phyloP scores from a whole-genome alignment of 345 rosid genomes.

The Citrus sp. region DNA sequence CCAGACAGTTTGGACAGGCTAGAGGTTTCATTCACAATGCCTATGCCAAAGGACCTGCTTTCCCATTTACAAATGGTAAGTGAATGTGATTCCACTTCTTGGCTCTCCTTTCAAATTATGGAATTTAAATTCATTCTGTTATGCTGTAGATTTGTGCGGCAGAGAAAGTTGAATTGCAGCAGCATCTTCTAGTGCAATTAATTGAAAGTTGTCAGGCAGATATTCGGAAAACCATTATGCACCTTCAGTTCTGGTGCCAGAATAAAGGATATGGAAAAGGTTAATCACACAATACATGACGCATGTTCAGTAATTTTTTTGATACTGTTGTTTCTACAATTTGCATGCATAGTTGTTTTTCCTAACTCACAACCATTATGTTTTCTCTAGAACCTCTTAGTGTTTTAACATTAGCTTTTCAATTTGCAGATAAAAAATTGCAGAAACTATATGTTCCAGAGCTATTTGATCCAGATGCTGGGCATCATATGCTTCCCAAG shows the following conservation, averaged over 20 bases:
- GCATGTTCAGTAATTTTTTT: background rate
- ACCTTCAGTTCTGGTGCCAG: slow-evolving; percentile 92
- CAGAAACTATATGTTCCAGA: slow-evolving; percentile 20
- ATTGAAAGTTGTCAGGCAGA: slow-evolving; percentile 55
- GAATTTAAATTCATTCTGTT: slow-evolving; percentile 14
- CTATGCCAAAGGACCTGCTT: slow-evolving; percentile 57
- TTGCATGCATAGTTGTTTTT: background rate
- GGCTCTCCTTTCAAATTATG: slow-evolving; percentile 7
- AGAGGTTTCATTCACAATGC: slow-evolving; percentile 53
- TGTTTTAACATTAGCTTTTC: slow-evolving; percentile 7
- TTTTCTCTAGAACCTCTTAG: background rate
- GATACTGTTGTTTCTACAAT: background rate
- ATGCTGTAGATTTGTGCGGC: slow-evolving; percentile 65
- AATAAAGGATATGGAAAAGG: slow-evolving; percentile 55
- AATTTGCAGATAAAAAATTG: slow-evolving; percentile 38
- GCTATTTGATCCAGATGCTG: slow-evolving; percentile 57
- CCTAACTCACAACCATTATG: background rate
- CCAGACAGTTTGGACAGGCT: slow-evolving; percentile 70
- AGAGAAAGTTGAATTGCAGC: slow-evolving; percentile 56
- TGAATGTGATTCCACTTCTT: slow-evolving; percentile 17
- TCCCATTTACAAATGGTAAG: slow-evolving; percentile 47
- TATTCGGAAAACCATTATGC: slow-evolving; percentile 76
- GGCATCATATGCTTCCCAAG: slow-evolving; percentile 58
- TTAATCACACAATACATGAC: slow-evolving; percentile 19
- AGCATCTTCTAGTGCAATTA: slow-evolving; percentile 50